Base-by-base conservation (phyloP, 805 yeast species). In the Candida sithepensis region DNA sequence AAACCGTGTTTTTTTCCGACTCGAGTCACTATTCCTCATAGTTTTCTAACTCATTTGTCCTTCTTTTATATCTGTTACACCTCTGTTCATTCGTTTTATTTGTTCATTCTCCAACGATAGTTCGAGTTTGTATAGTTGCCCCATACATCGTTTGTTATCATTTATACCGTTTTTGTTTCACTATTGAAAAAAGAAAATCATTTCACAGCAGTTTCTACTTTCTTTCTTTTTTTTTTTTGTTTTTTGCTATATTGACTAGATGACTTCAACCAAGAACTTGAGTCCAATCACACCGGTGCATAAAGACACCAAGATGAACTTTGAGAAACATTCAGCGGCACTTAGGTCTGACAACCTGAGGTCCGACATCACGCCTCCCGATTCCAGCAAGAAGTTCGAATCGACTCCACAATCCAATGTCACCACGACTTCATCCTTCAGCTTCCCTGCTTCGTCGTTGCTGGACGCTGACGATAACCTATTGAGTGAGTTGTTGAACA, bases 401-500 rank as follows among this genome's bases (percentile, higher is more conserved):
- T 23, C 39, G 23, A 36, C 30, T 14, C 41, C 46, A 21, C 41
- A 39, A 14, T 39, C 41, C 19, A 32, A 20, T 38, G 20, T 32
- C 23, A 32, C 40, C 5, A 44, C 24, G 23, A 16, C 23, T 5
- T 30, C 30, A 8, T 39, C 50, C n/a, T 30, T 39, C 39, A 30
- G 36, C 20, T 20, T 41, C 32, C 32, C 40, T n/a, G 23, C 47
- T 16, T 30, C 49, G 12, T 22, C 42, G 4, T 26, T 45, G 13
- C 41, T 50, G 4, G 52, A 50, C 28, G 48, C 47, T 22, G 55
- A 52, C 6, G 55, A 49, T 8, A 43, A 49, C 13, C 41, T 51
- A 19, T 49, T 56, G 22, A 44, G 44, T 12, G 56, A 52, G 23
- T 42, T 57, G n/a, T 24, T 54, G 39, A 41, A 40, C 10, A 21